Conservation (phyloP, 257 asterid species). For the Capsicum rhomboideum region DNA sequence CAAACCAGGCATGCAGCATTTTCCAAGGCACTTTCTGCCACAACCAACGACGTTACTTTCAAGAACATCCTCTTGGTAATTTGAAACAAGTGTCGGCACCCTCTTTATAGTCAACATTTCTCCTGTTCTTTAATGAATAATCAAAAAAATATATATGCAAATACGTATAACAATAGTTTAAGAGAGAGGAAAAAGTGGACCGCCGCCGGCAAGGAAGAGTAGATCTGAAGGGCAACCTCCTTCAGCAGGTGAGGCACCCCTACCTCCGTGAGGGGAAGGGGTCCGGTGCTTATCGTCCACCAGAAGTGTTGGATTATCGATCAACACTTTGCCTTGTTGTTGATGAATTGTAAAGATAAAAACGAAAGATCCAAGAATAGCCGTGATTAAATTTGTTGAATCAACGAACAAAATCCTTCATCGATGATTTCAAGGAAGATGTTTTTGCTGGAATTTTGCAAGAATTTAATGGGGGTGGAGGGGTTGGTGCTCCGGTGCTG, state of each 20-base stretch:
- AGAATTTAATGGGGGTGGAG: not conserved
- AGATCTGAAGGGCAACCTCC: constrained; percentile 81
- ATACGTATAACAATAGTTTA: not conserved
- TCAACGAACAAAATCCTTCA: not conserved
- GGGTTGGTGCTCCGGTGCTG: constrained; percentile 17
- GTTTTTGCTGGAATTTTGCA: not conserved
- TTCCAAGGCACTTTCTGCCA: constrained; percentile 56
- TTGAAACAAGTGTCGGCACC: constrained; percentile 64
- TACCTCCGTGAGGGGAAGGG: constrained; percentile 78
- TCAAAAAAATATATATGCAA: not conserved
- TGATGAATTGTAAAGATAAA: constrained; percentile 14
- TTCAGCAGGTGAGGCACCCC: constrained; percentile 74
- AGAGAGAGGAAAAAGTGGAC: constrained; percentile 4
- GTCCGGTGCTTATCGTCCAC: constrained; percentile 42
- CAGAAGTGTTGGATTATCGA: constrained; percentile 12
- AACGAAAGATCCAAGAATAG: constrained; percentile 24
- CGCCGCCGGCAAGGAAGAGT: constrained; percentile 69
- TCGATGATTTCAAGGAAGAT: not conserved
- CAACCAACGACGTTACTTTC: constrained; percentile 32
- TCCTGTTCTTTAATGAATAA: not conserved
- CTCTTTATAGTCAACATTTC: constrained; percentile 60
- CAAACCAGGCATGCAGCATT: constrained; percentile 68
- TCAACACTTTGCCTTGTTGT: constrained; percentile 6
- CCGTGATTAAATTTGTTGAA: constrained; percentile 24
- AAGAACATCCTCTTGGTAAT: constrained; percentile 48